Conservation (phyloP, 306 rosid species). For the Castanea crenata region DNA sequence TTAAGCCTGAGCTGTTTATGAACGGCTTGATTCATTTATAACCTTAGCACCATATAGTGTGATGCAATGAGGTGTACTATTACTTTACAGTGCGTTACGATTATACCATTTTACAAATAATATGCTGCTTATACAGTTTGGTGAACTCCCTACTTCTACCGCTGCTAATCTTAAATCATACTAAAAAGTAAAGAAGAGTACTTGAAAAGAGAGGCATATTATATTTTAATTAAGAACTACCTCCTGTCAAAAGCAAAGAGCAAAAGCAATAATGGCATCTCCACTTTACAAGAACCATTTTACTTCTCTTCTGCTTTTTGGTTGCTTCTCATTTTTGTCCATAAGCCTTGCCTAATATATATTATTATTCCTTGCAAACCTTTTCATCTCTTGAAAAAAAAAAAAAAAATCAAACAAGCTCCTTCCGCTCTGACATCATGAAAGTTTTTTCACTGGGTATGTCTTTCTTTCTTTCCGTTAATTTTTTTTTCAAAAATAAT, state of each 20-base stretch:
- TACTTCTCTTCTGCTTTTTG: background rate
- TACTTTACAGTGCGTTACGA: too few relatives aligned
- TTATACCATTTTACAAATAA: too few relatives aligned
- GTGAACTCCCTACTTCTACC: too few relatives aligned
- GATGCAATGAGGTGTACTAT: too few relatives aligned
- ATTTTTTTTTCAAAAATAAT: too few relatives aligned
- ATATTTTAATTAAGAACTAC: background rate
- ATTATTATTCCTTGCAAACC: background rate
- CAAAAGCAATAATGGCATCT: slow-evolving; percentile 33
- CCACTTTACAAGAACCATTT: slow-evolving; percentile 15
- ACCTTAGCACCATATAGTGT: too few relatives aligned
- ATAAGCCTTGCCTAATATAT: too few relatives aligned
- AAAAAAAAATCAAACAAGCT: background rate
- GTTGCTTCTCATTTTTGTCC: background rate
- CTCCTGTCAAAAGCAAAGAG: slow-evolving; percentile 11
- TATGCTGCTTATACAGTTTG: too few relatives aligned
- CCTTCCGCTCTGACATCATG: slow-evolving; percentile 20
- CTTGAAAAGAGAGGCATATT: background rate
- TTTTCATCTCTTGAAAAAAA: background rate
- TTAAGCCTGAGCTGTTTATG: too few relatives aligned
- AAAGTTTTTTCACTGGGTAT: slow-evolving; percentile 28
- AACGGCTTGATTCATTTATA: too few relatives aligned
- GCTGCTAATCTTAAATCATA: too few relatives aligned
- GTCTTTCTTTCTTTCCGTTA: background rate
- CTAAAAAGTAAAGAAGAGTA: background rate